Evolutionary conservation across 345 rosid species (phyloP).

Genomic region (Anastatica hierochuntica): DNA sequence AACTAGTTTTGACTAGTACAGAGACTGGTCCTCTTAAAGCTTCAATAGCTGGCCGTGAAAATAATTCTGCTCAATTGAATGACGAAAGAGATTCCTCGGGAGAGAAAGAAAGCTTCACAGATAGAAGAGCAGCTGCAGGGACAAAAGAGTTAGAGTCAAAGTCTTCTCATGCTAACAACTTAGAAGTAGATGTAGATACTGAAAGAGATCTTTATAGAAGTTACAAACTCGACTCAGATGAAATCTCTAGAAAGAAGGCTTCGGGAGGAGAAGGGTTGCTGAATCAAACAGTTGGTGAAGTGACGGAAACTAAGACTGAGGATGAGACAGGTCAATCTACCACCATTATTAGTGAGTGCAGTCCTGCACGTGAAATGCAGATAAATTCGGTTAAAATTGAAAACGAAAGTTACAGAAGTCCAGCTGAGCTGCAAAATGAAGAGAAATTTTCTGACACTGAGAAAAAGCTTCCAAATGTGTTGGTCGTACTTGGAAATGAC

Average conservation of each 20-base stretch:
- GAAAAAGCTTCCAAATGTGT: conserved; percentile 31
- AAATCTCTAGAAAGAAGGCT: conserved; percentile 23
- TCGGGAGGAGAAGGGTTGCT: conserved; percentile 34
- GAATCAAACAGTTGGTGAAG: conserved; percentile 36
- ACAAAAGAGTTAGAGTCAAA: conserved; percentile 49
- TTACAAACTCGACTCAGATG: conserved; percentile 36
- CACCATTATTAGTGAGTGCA: conserved; percentile 21
- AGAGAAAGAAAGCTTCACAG: conserved; percentile 29
- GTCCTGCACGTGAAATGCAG: conserved; percentile 17
- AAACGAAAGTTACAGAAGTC: conserved; percentile 29
- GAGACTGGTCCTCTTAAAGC: conserved; percentile 32
- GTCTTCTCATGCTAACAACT: conserved; percentile 52
- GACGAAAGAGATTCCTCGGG: conserved; percentile 31
- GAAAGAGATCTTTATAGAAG: conserved; percentile 31
- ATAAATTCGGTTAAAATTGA: conserved; percentile 31
- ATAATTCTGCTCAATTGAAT: conserved; percentile 30
- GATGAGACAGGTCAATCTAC: conserved; percentile 26
- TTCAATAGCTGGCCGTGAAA: conserved; percentile 32
- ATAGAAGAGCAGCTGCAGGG: conserved; percentile 33
- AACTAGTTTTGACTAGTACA: conserved; percentile 30
- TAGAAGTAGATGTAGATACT: conserved; percentile 45
- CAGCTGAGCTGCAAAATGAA: conserved; percentile 35
- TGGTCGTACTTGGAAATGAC: conserved; percentile 29
- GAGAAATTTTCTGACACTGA: conserved; percentile 29
- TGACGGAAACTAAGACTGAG: conserved; percentile 34